phyloP scores from a whole-genome alignment of 192 early-diverging fungal genomes.

The Linnemannia elongata region DNA sequence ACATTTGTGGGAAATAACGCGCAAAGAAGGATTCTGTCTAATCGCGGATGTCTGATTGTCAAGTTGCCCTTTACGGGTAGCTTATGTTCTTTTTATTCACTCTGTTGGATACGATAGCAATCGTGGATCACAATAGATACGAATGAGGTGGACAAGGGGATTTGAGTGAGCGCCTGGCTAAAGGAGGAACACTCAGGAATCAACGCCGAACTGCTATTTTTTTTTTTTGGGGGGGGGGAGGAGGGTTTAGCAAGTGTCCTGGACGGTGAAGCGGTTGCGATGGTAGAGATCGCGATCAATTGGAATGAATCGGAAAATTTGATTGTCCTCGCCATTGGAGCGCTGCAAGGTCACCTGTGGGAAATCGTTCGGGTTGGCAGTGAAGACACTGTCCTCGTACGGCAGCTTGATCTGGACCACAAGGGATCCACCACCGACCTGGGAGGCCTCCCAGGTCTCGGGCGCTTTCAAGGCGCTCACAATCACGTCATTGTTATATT shows the following conservation, averaged over 20 bases:
- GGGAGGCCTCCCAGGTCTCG: background rate
- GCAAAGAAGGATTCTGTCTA: too few relatives aligned
- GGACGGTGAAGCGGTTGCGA: background rate
- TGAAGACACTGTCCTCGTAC: background rate
- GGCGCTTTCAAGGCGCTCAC: background rate
- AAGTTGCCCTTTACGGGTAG: too few relatives aligned
- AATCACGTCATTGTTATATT: background rate
- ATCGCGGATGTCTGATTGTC: too few relatives aligned
- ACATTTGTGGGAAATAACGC: too few relatives aligned
- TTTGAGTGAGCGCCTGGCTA: too few relatives aligned
- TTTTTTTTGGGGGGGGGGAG: too few relatives aligned
- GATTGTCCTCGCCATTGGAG: background rate
- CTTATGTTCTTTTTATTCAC: too few relatives aligned
- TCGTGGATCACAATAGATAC: too few relatives aligned
- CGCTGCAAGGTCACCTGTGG: background rate
- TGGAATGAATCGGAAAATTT: background rate
- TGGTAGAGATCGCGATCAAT: background rate
- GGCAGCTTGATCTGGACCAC: background rate
- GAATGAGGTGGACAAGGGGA: too few relatives aligned
- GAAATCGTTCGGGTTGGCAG: background rate
- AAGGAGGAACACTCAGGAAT: too few relatives aligned
- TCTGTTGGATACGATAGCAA: too few relatives aligned
- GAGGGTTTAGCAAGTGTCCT: conserved; percentile 5
- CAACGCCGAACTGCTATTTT: too few relatives aligned
- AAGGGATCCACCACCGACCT: background rate